Base-by-base conservation (phyloP, 2,329 filamentous ascomycete genomes). In the Zasmidium cellare region DNA sequence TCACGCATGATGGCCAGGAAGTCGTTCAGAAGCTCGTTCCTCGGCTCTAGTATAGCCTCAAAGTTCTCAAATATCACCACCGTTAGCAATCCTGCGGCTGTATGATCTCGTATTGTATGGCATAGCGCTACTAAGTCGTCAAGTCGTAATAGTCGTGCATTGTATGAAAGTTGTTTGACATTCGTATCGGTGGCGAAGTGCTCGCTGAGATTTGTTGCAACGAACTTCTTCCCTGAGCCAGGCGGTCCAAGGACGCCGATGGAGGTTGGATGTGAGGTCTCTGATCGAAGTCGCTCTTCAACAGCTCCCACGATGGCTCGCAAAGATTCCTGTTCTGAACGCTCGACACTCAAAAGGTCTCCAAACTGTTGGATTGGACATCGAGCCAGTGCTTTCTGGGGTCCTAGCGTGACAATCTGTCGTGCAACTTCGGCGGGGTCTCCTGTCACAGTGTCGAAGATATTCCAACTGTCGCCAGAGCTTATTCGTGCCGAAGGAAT, bases 151-250 rank as follows among this genome's bases (percentile, higher is more conserved):
- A 70, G 55, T 19, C 65, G 65, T 2, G 66, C 65, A 55, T 72
- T 69, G 59, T 69, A 71, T 2, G 50, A 64, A 20, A 72, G 62
- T 47, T 63, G 62, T 20, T 64, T 64, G 20, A 66, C 55, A 16
- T 65, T 62, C 23, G 47, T 56, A n/a, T 62, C 62, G 7, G 65
- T 50, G 23, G 62, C 47, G 50, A 66, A 65, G 48, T 72, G 64
- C 14, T 65, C 59, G 3, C 67, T 67, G 3, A 72, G 57, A 47
- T 70, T 72, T 1, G 65, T 54, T 14, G 69, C 65, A n/a, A 67
- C 64, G 50, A 68, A 72, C 49, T 71, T 72, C 63, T 72, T 72
- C 16, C 70, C 70, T 9, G 68, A 67, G 24, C 70, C 70, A 2
- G 67, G 58, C 2, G 67, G 64, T 1, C 70, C 70, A 9, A 68